Base-by-base conservation (phyloP, 257 asterid genomes). In the Nicotiana knightiana region DNA sequence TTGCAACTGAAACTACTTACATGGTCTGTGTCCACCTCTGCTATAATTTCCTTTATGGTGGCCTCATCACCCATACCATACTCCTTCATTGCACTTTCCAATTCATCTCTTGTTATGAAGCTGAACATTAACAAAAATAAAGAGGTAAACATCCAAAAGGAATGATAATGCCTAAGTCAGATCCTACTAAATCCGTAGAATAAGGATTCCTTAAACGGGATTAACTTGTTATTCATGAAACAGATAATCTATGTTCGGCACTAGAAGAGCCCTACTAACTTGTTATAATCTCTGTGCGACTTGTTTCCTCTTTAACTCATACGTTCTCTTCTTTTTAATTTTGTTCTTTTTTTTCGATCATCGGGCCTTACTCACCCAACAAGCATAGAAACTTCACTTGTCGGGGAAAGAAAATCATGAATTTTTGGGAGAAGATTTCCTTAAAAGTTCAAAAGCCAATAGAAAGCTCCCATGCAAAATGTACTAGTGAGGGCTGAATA, bases 1-100 rank as follows among this genome's bases (percentile, higher is more conserved):
- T 48, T 51, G 63, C 17, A 51, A 16, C 16, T 26, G 46, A 75
- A 75, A 43, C 18, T 39, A 88, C 93, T 87, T 83, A 90, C 95
- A 85, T 91, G 88, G 79, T 91, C 96, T 46, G 96, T 90, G 73
- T 90, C 96, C 82, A 91, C 96, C 85, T 91, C 96, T 9, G 91
- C 84, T 46, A 91, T 90, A 51, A 91, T 91, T 78, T 91, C 96
- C 86, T 81, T 88, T 83, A 91, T 91, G 85, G 89, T 91, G 57
- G 86, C 90, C 62, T 89, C 96, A 67, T 91, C 96, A 15, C 93
- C 96, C 86, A 91, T 89, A 30, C 91, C 92, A 4, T 91, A 88
- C 81, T 90, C 92, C 86, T 90, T 90, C 96, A 91, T 91, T 28
- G 96, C 96, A 84, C 85, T 84, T 87, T 90, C 92, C 81, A 91